Evolutionary conservation across 2,329 filamentous ascomycete genomes (phyloP), one percentile per base, ranked within the genome.

Genomic region (Parastagonospora avenae): DNA sequence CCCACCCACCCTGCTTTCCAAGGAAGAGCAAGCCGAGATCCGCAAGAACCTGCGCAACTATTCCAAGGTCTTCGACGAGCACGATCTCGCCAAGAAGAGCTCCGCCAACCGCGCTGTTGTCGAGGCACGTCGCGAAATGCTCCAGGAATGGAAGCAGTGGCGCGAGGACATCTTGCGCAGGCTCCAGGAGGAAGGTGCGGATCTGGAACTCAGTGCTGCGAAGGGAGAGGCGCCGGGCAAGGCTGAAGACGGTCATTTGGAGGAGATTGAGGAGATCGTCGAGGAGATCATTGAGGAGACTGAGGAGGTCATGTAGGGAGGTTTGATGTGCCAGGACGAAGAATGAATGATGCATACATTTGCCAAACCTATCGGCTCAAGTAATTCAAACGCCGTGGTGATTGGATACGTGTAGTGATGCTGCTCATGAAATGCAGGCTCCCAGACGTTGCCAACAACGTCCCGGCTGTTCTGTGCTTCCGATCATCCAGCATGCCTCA

Each of bases 31-130:
- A 81, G 96, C 97, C 83, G 85, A 89, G 69, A 91, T 97, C 69
- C 93, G 95, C 80, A 97, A 96, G 85, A 99, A 97, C 78, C 87
- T 99, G 48, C 90, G 93, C 64, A 94, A 97, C 77, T 99, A 97
- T 85, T 91, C 88, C 75, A 90, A 91, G 72, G 82, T 90, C 60
- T 99, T 99, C 75, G 94, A 99, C 65, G 91, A 96, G 78, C 89
- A 96, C 74, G 95, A 99, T 76, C 85, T 89, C 59, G 92, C 95
- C 72, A 92, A 93, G 71, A 92, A 92, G 71, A 93, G 92, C 56
- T 93, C 91, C 48, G 94, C 93, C 66, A 94, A 97, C 79, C 86
- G 92, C 68, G 93, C 92, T 31, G 92, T 99, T 43, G 89, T 99
- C 56, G 93, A 97, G 77, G 87, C 86, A 63, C 86, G 94, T 63